Base-by-base conservation (phyloP, 2,329 filamentous ascomycete species). In the Phaeosphaeriaceae sp. region DNA sequence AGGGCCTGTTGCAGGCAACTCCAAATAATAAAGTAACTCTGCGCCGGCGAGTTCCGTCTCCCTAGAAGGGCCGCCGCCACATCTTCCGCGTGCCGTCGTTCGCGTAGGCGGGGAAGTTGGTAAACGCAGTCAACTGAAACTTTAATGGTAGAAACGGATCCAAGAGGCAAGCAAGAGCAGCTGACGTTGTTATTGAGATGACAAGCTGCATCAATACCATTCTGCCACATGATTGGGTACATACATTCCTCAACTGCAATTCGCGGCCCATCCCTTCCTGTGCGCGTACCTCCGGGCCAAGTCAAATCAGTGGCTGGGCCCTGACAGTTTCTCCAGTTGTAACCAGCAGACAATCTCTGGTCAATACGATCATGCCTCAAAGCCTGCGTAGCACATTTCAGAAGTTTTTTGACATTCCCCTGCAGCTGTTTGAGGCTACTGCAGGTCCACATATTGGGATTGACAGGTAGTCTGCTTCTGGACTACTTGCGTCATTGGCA, bases 371-470 rank as follows among this genome's bases (percentile, higher is more conserved):
- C 17, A 20, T 33, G 16, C 40, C 32, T 38, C 42, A 42, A 26
- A 11, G 11, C 23, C 23, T 26, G 23, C 7, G 39, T 47, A 20
- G 18, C 38, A 32, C 34, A 20, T 8, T 26, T 26, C 16, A 41
- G 23, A 44, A 21, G n/a, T 13, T 42, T 30, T 37, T 39, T 37
- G 20, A 50, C 29, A 28, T 34, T 48, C 30, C 48, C 52, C 32
- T 48, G 46, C 33, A 39, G 23, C 33, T 43, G 57, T 61, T 64
- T 62, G 50, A 55, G 38, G 38, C 57, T 62, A 61, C 53, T 64
- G 57, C 57, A 62, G 50, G 59, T 56, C 49, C 51, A 52, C 51
- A 16, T 16, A 49, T 53, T 49, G 30, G 52, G 50, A 46, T 36
- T 37, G 35, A 38, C 33, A 48, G 39, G 17, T 41, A 42, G 17